Conservation (phyloP, 805 yeast genomes). For the Ogataea allantospora region DNA sequence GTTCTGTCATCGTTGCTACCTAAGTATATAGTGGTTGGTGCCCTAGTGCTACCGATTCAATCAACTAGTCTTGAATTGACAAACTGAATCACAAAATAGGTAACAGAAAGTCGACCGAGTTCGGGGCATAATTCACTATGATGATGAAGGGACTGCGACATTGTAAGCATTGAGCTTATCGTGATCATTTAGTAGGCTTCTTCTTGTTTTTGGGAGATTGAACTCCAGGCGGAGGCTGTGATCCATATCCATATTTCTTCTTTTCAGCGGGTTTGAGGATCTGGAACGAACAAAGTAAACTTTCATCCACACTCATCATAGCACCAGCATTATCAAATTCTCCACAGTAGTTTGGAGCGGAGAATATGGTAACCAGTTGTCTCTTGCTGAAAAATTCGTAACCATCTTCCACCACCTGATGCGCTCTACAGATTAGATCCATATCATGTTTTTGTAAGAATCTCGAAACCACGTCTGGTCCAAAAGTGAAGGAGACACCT, state of each 20-base stretch:
- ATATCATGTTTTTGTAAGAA: constrained; percentile 95
- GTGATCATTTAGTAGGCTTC: constrained; percentile 27
- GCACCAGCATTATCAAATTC: constrained; percentile 99
- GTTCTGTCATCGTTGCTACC: constrained; percentile 10
- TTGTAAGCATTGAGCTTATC: constrained; percentile 7
- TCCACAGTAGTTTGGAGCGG: constrained; percentile 98
- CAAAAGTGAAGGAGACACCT: constrained; percentile 98
- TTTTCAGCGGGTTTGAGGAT: constrained; percentile 98
- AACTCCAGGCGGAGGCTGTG: constrained; percentile 22
- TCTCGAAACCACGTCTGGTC: constrained; percentile 98
- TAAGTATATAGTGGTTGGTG: constrained; percentile 8
- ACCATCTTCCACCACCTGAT: constrained; percentile 99
- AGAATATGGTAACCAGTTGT: constrained; percentile 90
- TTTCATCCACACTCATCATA: constrained; percentile 98
- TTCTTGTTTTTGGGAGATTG: constrained; percentile 31
- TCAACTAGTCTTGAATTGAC: constrained; percentile 9
- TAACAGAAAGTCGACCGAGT: constrained; percentile 5
- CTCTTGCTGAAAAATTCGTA: constrained; percentile 96
- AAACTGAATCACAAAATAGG: constrained; percentile 16
- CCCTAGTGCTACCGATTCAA: constrained; percentile 6
- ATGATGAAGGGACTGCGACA: constrained; percentile 10
- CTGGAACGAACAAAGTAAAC: constrained; percentile 92
- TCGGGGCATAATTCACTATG: constrained; percentile 5
- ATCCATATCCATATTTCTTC: constrained; percentile 55
- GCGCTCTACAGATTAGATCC: constrained; percentile 98